phyloP scores from a whole-genome alignment of 1,139 yeast genomes.

The Lodderomyces theae region DNA sequence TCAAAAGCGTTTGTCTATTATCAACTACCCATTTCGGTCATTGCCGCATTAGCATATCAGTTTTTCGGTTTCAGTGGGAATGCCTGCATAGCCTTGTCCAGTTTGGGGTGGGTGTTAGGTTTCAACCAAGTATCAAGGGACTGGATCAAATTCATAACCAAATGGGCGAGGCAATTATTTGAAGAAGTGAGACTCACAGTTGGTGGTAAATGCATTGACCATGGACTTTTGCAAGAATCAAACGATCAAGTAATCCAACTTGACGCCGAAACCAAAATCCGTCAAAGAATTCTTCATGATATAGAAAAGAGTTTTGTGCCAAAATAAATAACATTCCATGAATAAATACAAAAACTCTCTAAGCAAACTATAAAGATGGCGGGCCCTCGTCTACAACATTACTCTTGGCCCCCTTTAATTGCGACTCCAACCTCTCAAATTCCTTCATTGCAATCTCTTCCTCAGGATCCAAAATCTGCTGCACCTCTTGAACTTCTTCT shows the following conservation, averaged over 20 bases:
- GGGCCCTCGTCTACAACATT: slow-evolving; percentile 21
- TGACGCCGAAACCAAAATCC: slow-evolving; percentile 16
- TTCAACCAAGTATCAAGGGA: slow-evolving; percentile 41
- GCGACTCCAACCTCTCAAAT: slow-evolving; percentile 64
- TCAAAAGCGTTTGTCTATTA: slow-evolving; percentile 33
- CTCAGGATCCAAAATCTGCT: slow-evolving; percentile 55
- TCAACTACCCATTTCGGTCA: slow-evolving; percentile 38
- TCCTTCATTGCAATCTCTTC: slow-evolving; percentile 58
- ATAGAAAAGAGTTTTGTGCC: neutral
- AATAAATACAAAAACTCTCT: slow-evolving; percentile 9
- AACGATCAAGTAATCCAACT: slow-evolving; percentile 24
- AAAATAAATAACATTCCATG: slow-evolving; percentile 9
- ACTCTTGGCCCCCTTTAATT: slow-evolving; percentile 19
- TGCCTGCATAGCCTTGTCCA: slow-evolving; percentile 33
- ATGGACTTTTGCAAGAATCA: slow-evolving; percentile 38
- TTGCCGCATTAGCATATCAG: slow-evolving; percentile 33
- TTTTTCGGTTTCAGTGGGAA: slow-evolving; percentile 36
- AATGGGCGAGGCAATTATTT: slow-evolving; percentile 31
- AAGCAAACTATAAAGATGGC: slow-evolving; percentile 28
- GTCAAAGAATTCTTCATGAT: slow-evolving; percentile 20
- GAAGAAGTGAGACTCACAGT: slow-evolving; percentile 37
- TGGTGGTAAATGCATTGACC: slow-evolving; percentile 38
- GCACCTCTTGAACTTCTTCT: slow-evolving; percentile 76
- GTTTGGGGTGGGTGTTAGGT: slow-evolving; percentile 45
- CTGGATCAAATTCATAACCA: slow-evolving; percentile 32